These are phyloP conservation scores for Sanghuangporus sanghuang DNA, from an alignment of 1,284 basidiomycete genomes.

Conservation along the genomic window DNA sequence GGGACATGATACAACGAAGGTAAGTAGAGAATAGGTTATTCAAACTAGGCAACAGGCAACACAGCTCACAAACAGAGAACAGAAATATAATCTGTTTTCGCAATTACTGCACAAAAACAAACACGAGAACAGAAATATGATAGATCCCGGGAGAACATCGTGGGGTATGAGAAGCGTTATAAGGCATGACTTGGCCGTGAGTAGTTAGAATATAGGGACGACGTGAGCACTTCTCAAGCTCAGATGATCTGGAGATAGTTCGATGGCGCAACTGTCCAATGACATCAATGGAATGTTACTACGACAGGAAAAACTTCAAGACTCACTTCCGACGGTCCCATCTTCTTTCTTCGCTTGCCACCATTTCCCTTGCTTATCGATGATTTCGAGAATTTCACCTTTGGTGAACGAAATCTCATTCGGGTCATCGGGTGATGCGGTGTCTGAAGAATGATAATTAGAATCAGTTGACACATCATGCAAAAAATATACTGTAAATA, in stretches of 20 bases:
- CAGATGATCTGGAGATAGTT: conserved; percentile 75
- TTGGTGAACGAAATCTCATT: conserved; percentile 95
- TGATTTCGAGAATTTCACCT: conserved; percentile 90
- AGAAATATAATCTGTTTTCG: neutral
- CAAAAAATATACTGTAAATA: conserved; percentile 5
- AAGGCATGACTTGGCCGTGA: conserved; percentile 13
- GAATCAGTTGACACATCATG: conserved; percentile 13
- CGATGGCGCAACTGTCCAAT: conserved; percentile 63
- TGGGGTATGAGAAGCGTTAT: conserved; percentile 16
- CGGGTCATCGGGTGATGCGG: conserved; percentile 89
- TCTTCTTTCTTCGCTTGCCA: conserved; percentile 90
- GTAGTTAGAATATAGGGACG: neutral
- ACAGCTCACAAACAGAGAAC: neutral
- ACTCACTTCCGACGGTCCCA: conserved; percentile 78
- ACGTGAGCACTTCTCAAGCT: conserved; percentile 10
- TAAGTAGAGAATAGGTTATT: conserved; percentile 9
- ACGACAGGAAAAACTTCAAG: neutral
- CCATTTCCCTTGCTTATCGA: conserved; percentile 94
- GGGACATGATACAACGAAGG: conserved; percentile 9
- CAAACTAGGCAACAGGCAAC: neutral
- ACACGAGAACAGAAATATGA: neutral
- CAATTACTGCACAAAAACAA: neutral
- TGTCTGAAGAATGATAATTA: conserved; percentile 48
- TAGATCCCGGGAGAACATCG: neutral
- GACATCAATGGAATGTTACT: conserved; percentile 20